phyloP scores from a whole-genome alignment of 2,329 filamentous ascomycete species.

The Aspergillus vadensis region DNA sequence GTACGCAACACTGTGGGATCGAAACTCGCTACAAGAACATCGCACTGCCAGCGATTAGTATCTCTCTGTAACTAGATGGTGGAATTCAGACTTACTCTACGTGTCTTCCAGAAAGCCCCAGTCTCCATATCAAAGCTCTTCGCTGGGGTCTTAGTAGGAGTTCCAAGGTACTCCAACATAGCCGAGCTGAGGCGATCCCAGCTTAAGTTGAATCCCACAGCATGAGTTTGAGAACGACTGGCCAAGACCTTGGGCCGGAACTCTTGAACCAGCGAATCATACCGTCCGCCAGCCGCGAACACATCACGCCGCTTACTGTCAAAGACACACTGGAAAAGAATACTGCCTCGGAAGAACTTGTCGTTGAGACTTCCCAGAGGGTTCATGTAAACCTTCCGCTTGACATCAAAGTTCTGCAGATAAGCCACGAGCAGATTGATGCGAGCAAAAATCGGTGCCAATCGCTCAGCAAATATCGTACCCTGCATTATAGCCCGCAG shows the following conservation, averaged over 20 bases:
- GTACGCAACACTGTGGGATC: constrained; percentile 75
- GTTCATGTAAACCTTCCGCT: constrained; percentile 77
- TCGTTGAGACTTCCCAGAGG: constrained; percentile 88
- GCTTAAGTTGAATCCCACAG: constrained; percentile 87
- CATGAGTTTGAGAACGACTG: constrained; percentile 68
- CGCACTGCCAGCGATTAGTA: constrained; percentile 58
- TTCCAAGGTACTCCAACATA: constrained; percentile 57
- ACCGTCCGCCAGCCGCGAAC: constrained; percentile 89
- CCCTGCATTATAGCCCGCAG: constrained; percentile 57
- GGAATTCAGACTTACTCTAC: constrained; percentile 56
- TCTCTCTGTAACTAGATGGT: background rate
- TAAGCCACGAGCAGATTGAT: constrained; percentile 77
- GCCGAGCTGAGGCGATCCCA: constrained; percentile 77
- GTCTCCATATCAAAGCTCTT: constrained; percentile 70
- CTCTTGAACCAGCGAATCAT: constrained; percentile 84
- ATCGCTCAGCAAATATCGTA: constrained; percentile 54
- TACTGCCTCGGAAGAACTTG: constrained; percentile 80
- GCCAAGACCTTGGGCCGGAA: constrained; percentile 70
- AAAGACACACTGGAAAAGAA: constrained; percentile 88
- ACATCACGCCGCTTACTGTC: constrained; percentile 80
- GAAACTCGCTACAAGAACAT: constrained; percentile 87
- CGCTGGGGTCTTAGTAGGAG: constrained; percentile 56
- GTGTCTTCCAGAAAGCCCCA: constrained; percentile 61
- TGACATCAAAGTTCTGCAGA: constrained; percentile 72
- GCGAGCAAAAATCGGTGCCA: constrained; percentile 67